Percentiles rank a stretch among this genome's conserved stretches.
These are phyloP conservation scores for Tetrahymena thermophila DNA, from an alignment of 73 alveolate species.

Conservation along the genomic window DNA sequence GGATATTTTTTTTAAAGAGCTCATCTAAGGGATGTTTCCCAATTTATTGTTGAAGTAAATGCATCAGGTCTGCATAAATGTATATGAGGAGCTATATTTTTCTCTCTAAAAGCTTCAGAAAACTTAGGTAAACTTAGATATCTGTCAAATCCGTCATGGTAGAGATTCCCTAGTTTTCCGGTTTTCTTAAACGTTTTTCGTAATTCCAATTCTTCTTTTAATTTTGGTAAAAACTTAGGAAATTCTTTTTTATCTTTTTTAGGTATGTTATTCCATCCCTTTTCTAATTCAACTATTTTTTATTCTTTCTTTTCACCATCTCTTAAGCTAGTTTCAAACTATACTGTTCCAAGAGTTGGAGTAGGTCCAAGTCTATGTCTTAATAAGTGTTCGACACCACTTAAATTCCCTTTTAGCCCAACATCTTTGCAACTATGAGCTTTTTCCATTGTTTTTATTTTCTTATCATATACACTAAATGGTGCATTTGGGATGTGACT, in stretches of 20 bases:
- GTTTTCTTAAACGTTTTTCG: neutral
- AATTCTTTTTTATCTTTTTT: constrained; percentile 36
- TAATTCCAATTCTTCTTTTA: neutral
- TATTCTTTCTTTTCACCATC: neutral
- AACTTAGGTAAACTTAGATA: neutral
- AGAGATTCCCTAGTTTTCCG: neutral
- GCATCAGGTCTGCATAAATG: constrained; percentile 40
- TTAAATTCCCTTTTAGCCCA: constrained; percentile 8
- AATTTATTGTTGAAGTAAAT: constrained; percentile 7
- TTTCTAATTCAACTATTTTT: neutral
- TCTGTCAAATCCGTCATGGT: neutral
- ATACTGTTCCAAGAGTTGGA: constrained; percentile 23
- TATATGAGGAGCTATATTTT: constrained; percentile 10
- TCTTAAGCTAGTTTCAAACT: constrained; percentile 39
- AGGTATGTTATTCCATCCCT: constrained; percentile 34
- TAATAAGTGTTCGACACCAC: constrained; percentile 21
- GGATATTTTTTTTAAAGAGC: neutral
- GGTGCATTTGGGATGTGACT: constrained; percentile 37
- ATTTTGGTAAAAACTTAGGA: constrained; percentile 13
- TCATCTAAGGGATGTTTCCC: constrained; percentile 16
- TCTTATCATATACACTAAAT: constrained; percentile 13
- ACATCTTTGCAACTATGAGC: constrained; percentile 18
- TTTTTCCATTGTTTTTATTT: constrained; percentile 20
- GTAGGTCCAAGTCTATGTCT: constrained; percentile 30
- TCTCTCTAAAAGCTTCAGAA: constrained; percentile 32